Evolutionary conservation across 176 grass and related monocot genomes (phyloP).

Genomic region (Musa acuminata): DNA sequence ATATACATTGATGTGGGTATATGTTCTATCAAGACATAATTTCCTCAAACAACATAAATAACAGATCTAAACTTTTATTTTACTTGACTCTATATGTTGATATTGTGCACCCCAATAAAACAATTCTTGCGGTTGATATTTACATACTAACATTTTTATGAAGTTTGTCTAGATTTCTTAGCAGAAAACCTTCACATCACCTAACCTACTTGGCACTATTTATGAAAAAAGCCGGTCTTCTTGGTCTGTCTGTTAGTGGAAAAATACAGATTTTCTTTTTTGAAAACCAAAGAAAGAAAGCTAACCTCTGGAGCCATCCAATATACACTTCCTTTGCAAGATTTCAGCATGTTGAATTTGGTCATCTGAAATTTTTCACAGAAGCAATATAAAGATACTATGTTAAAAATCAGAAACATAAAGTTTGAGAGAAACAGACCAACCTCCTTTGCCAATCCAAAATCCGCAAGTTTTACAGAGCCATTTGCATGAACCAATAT

Average conservation of each 20-base stretch:
- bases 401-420: neutral
- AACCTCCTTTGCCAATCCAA: conserved; percentile 98
- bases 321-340: conserved; percentile 98
- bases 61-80: neutral
- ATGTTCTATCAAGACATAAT: neutral
- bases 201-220: neutral
- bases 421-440: conserved; percentile 20
- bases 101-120: neutral
- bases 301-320: conserved; percentile 99
- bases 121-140: neutral
- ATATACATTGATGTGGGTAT: neutral
- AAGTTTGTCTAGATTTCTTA: neutral
- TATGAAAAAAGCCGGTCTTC: neutral
- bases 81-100: neutral
- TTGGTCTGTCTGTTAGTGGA: neutral
- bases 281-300: neutral
- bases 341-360: conserved; percentile 83
- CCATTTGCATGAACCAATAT: conserved; percentile 98
- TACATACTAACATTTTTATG: neutral
- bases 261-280: neutral
- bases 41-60: neutral
- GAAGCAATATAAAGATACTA: conserved; percentile 14
- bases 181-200: neutral
- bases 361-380: conserved; percentile 61
- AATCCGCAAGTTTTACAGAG: conserved; percentile 94